Percentiles rank a stretch among this genome's conserved stretches.
These are phyloP conservation scores for Calonectria fujianensis DNA, from an alignment of 2,329 filamentous ascomycete genomes.

Conservation along the genomic window DNA sequence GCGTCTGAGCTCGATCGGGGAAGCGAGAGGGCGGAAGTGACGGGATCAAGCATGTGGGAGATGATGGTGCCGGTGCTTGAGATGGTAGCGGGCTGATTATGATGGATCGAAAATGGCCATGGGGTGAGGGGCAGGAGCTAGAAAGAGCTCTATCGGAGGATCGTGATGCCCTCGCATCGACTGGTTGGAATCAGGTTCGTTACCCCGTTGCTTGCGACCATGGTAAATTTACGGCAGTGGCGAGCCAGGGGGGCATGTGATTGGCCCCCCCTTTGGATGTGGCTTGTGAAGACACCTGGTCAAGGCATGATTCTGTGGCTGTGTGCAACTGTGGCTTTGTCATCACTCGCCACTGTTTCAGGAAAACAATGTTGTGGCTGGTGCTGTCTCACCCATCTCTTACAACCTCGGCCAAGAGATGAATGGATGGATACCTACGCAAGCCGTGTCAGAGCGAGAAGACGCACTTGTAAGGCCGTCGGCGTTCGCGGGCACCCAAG, in stretches of 20 bases:
- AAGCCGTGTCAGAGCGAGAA: background rate
- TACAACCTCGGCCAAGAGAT: background rate
- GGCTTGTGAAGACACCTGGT: slow-evolving; percentile 41
- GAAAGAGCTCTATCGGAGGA: slow-evolving; percentile 52
- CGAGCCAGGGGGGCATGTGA: slow-evolving; percentile 40
- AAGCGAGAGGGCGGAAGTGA: slow-evolving; percentile 30
- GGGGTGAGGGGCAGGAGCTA: slow-evolving; percentile 49
- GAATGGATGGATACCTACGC: background rate
- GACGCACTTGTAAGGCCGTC: background rate
- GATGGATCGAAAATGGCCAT: slow-evolving; percentile 53
- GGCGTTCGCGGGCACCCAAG: background rate
- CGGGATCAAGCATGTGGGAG: slow-evolving; percentile 39
- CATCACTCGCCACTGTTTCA: background rate
- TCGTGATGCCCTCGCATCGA: slow-evolving; percentile 55
- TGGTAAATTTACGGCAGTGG: slow-evolving; percentile 49
- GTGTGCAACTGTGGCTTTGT: background rate
- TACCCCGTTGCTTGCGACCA: slow-evolving; percentile 43
- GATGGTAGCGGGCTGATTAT: slow-evolving; percentile 44
- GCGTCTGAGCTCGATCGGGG: slow-evolving; percentile 43
- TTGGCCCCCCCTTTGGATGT: slow-evolving; percentile 33
- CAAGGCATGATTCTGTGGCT: slow-evolving; percentile 12
- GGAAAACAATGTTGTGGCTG: background rate
- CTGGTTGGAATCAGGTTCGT: slow-evolving; percentile 48
- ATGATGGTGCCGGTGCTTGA: slow-evolving; percentile 37
- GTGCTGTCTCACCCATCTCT: background rate